Conservation (phyloP, 345 rosid genomes). For the Arabis hirsuta region DNA sequence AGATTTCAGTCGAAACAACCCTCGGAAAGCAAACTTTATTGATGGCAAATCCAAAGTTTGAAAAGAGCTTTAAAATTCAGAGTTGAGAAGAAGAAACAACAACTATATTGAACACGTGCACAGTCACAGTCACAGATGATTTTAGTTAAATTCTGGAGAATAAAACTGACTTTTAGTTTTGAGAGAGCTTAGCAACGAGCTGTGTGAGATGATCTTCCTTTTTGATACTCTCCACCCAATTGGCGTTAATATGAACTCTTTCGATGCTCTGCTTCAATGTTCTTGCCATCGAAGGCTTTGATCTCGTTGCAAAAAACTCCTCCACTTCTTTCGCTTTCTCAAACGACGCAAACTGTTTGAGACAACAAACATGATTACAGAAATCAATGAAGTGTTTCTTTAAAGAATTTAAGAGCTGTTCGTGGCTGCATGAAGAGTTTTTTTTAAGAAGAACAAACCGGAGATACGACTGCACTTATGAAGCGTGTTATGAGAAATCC, state of each 20-base stretch:
- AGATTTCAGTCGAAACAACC: neutral
- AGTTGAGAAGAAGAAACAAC: constrained; percentile 12
- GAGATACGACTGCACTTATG: constrained; percentile 71
- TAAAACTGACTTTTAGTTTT: constrained; percentile 9
- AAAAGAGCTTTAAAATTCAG: neutral
- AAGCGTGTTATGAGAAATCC: constrained; percentile 78
- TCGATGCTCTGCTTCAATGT: constrained; percentile 97
- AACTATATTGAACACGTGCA: neutral
- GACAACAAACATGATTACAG: neutral
- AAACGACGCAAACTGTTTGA: constrained; percentile 74
- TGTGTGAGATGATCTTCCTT: constrained; percentile 57
- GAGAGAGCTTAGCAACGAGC: constrained; percentile 54
- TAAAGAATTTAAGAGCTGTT: neutral
- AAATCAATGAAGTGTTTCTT: neutral
- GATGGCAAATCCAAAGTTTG: constrained; percentile 3
- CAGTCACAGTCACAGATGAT: neutral
- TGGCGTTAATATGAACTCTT: constrained; percentile 69
- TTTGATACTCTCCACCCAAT: constrained; percentile 75
- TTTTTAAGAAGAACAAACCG: constrained; percentile 51
- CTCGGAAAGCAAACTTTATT: constrained; percentile 15
- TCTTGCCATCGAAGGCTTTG: constrained; percentile 65
- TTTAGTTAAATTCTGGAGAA: constrained; percentile 18
- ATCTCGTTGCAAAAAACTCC: constrained; percentile 74
- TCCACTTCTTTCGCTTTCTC: constrained; percentile 81
- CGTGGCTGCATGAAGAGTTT: neutral